Percentiles rank a stretch among this genome's conserved stretches.
Conservation (phyloP, 1,284 basidiomycete species). For the Chondrostereum purpureum region DNA sequence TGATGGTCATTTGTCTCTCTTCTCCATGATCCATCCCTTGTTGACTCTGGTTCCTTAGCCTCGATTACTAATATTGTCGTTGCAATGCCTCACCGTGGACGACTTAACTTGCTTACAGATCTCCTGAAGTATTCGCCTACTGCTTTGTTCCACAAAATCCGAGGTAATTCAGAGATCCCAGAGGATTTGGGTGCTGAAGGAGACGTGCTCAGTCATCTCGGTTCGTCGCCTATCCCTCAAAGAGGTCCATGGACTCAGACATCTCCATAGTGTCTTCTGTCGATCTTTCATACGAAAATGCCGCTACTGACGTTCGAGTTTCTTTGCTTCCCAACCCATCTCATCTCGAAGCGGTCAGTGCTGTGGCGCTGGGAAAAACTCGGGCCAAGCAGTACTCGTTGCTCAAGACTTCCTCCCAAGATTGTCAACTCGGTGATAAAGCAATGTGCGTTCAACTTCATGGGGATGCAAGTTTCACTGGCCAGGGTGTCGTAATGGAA, state of each 20-base stretch:
- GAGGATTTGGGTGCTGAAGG: slow-evolving; percentile 67
- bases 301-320: slow-evolving; percentile 52
- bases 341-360: slow-evolving; percentile 83
- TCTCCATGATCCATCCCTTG: slow-evolving; percentile 1
- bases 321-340: slow-evolving; percentile 84
- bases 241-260: background rate
- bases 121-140: slow-evolving; percentile 61
- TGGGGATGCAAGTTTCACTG: slow-evolving; percentile 85
- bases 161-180: slow-evolving; percentile 67
- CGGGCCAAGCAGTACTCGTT: slow-evolving; percentile 88
- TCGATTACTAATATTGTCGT: slow-evolving; percentile 69
- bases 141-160: slow-evolving; percentile 80
- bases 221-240: slow-evolving; percentile 26
- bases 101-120: slow-evolving; percentile 80
- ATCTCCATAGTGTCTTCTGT: slow-evolving; percentile 51
- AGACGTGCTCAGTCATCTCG: slow-evolving; percentile 82
- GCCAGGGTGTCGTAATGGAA: slow-evolving; percentile 89
- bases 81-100: slow-evolving; percentile 83
- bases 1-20: slow-evolving; percentile 31
- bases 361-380: slow-evolving; percentile 83
- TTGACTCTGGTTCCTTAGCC: slow-evolving; percentile 30
- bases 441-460: slow-evolving; percentile 87
- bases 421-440: slow-evolving; percentile 77
- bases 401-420: slow-evolving; percentile 55
- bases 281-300: slow-evolving; percentile 46